A percentile compares a stretch with the other conserved stretches of the same genome.
These are phyloP conservation scores for Nicotiana obtusifolia DNA, from an alignment of 257 asterid genomes.

Conservation along the genomic window DNA sequence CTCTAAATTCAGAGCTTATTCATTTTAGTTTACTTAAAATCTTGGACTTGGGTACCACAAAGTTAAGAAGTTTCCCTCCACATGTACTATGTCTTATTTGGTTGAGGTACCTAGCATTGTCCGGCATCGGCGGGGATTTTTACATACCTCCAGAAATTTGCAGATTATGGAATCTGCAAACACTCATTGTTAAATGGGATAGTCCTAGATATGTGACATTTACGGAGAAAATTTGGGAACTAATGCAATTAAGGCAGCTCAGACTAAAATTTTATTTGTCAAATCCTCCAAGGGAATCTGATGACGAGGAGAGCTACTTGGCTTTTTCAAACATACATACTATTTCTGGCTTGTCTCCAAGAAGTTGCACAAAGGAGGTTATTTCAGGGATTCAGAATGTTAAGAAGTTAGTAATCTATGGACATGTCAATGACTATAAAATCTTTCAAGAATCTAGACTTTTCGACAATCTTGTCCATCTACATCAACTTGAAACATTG, in stretches of 20 bases:
- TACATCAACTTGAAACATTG: too few species aligned
- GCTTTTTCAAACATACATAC: too few species aligned
- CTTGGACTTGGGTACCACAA: slow-evolving; percentile 4
- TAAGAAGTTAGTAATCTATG: too few species aligned
- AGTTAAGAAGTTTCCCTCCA: not conserved
- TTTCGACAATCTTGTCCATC: too few species aligned
- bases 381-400: too few species aligned
- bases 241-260: not conserved
- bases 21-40: slow-evolving; percentile 8
- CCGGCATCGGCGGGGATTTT: not conserved
- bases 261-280: too few species aligned
- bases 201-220: not conserved
- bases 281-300: too few species aligned
- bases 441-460: too few species aligned
- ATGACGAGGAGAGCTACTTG: too few species aligned
- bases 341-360: too few species aligned
- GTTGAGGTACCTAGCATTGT: not conserved
- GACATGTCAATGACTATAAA: too few species aligned
- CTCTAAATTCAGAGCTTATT: not conserved
- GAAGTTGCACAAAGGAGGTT: too few species aligned
- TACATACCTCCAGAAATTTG: not conserved
- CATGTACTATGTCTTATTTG: not conserved
- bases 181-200: not conserved
- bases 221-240: not conserved
- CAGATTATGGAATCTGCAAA: not conserved